Percentiles rank a stretch among this genome's conserved stretches.
These are phyloP conservation scores for Anthracocystis walkeri DNA, from an alignment of 1,284 basidiomycete species.

Conservation along the genomic window DNA sequence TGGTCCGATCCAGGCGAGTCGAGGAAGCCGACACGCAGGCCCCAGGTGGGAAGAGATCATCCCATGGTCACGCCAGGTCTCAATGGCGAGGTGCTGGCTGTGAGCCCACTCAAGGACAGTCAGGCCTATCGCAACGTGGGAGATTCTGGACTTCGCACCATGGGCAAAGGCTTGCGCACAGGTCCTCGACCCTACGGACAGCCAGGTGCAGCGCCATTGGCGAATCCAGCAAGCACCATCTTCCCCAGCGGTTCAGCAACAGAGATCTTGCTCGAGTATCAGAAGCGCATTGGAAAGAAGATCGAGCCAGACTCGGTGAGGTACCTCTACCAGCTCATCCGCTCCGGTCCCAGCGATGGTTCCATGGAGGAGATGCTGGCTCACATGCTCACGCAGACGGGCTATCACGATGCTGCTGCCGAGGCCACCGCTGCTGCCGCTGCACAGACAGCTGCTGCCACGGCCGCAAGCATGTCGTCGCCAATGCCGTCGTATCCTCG, in stretches of 20 bases:
- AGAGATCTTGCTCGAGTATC: conserved; percentile 57
- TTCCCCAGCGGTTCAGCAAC: conserved; percentile 60
- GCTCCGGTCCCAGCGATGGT: conserved; percentile 44
- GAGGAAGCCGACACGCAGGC: conserved; percentile 56
- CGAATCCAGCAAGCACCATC: conserved; percentile 63
- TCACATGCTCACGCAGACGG: conserved; percentile 38
- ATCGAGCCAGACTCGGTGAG: conserved; percentile 43
- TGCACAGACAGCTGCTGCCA: conserved; percentile 31
- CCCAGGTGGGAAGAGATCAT: conserved; percentile 58
- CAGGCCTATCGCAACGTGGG: conserved; percentile 57
- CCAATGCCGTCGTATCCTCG: conserved; percentile 28
- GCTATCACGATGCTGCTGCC: conserved; percentile 51
- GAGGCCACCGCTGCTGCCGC: conserved; percentile 34
- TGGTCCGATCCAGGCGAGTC: conserved; percentile 59
- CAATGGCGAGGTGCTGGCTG: conserved; percentile 57
- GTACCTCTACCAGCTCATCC: conserved; percentile 30
- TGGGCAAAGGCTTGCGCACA: conserved; percentile 34
- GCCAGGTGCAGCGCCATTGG: conserved; percentile 59
- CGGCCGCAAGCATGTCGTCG: conserved; percentile 29
- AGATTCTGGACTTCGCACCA: conserved; percentile 25
- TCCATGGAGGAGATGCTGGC: conserved; percentile 47
- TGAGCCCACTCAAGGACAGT: conserved; percentile 57
- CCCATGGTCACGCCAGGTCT: conserved; percentile 62
- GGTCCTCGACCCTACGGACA: conserved; percentile 59
- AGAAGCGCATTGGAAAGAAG: conserved; percentile 52